Base-by-base conservation (phyloP, 768 basidiomycete species). In the Lactifluus echinatus region DNA sequence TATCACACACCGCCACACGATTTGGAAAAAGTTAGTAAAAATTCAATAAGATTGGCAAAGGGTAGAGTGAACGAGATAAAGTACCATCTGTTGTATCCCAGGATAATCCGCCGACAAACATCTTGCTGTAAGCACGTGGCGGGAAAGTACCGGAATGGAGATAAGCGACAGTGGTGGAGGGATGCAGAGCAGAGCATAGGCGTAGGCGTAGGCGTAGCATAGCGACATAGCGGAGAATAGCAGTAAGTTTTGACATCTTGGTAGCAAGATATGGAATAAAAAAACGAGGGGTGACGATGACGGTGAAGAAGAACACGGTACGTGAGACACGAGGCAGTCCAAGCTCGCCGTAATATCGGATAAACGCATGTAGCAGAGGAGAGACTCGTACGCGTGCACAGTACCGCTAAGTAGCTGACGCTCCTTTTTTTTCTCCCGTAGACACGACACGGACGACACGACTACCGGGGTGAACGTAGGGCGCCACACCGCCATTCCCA, bases 61-160 rank as follows among this genome's bases (percentile, higher is more conserved):
- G 21, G 40, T 17, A 50, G 69, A 71, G 66, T 72, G 73, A 71
- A 64, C 65, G 69, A 67, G 54, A 64, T 64, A 48, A 68, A 66
- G 73, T 21, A 40, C 39, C 39, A 10, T 40, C 39, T 40, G 39
- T 40, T 21, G 96, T 98, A 74, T 98, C 95, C 96, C 96, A 99
- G 76, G 98, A 96, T 64, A 99, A 79, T 64, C 96, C 96, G 62
- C 96, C 96, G 69, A 99, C 94, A 74, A 99, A 99, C 96, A 99
- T 99, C 80, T 99, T 99, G 74, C 96, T 97, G 78, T 72, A 75
- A 55, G 31, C 43, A 61, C 11, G 59, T 53, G 53, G 52, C 52
- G 53, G n/a, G 40, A 36, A 45, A 62, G 53, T 50, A 57, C 60
- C 62, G 44, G 43, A 63, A 61, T 26, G 21, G 45, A 55, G 56